Percentiles rank a stretch among this genome's conserved stretches.
phyloP scores from a whole-genome alignment of 371 early-diverging fungal genomes.

The Batkoa obscura region DNA sequence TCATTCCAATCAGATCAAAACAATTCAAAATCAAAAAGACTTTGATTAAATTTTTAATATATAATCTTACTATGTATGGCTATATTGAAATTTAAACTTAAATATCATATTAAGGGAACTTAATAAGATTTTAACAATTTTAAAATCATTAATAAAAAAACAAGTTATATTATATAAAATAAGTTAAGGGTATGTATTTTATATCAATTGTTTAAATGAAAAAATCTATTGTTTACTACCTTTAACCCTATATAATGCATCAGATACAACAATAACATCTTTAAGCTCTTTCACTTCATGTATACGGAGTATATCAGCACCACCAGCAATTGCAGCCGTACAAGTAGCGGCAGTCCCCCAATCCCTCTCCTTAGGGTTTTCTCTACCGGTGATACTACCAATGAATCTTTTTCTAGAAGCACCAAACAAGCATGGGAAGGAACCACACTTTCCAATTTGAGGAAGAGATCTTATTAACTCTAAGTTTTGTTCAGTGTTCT shows the following conservation, averaged over 20 bases:
- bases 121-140: too few species aligned
- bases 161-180: too few species aligned
- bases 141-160: too few species aligned
- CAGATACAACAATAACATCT: slow-evolving; percentile 72
- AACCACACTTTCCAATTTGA: slow-evolving; percentile 26
- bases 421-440: slow-evolving; percentile 69
- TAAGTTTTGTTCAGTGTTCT: slow-evolving; percentile 67
- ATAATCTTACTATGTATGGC: too few species aligned
- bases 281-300: slow-evolving; percentile 87
- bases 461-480: slow-evolving; percentile 53
- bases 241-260: slow-evolving; percentile 23
- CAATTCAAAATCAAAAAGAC: too few species aligned
- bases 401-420: slow-evolving; percentile 76
- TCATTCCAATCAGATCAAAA: too few species aligned
- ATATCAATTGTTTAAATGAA: too few species aligned
- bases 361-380: slow-evolving; percentile 50
- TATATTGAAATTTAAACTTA: too few species aligned
- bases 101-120: too few species aligned
- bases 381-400: slow-evolving; percentile 44
- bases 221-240: too few species aligned
- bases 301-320: slow-evolving; percentile 70
- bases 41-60: too few species aligned
- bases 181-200: too few species aligned
- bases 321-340: slow-evolving; percentile 70
- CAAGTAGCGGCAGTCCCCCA: slow-evolving; percentile 92